Base-by-base conservation (phyloP, 805 yeast genomes). In the Yamadazyma laniorum region DNA sequence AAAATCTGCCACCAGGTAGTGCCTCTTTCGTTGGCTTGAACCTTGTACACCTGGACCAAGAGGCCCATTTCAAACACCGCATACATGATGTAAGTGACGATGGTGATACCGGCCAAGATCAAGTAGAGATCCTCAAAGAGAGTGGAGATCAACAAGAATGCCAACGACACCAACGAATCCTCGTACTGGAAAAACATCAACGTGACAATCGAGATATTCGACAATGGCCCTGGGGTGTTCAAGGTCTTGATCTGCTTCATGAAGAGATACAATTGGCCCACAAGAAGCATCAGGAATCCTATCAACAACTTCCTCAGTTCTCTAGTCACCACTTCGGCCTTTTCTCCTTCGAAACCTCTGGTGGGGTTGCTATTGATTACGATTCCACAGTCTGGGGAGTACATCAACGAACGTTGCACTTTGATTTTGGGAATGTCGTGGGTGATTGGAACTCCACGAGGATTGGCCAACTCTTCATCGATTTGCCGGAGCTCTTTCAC, bases 331-430 rank as follows among this genome's bases (percentile, higher is more conserved):
- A 74, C 68, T 51, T 82, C 90, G 35, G 65, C 59, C 43, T 80
- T 75, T n/a, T 73, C 61, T 1, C 96, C 96, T 5, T 61, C 39
- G 23, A 66, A 47, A 3, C 40, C 40, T 3, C 39, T 35, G 5
- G 42, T 43, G 6, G 45, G 39, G 22, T 50, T 47, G 18, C 48
- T 50, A 22, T 44, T 56, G 4, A 86, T 43, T 2, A 74, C 55
- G 2, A 82, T 53, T 0, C 90, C 95, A 66, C 98, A 90, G 55
- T 90, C 95, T 0, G 97, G 97, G 0, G 96, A 87, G 52, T 85
- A 89, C 14, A 87, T 42, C 11, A 87, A 45, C 5, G 83, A 88
- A 8, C 72, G 60, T 2, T 72, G 56, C 7, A 90, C 51, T 22
- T 62, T 63, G 13, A 90, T 47, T 0, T 58, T 51, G 0, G 96